These are phyloP conservation scores for Setaria italica DNA, from an alignment of 202 grass and related monocot genomes.

Conservation along the genomic window DNA sequence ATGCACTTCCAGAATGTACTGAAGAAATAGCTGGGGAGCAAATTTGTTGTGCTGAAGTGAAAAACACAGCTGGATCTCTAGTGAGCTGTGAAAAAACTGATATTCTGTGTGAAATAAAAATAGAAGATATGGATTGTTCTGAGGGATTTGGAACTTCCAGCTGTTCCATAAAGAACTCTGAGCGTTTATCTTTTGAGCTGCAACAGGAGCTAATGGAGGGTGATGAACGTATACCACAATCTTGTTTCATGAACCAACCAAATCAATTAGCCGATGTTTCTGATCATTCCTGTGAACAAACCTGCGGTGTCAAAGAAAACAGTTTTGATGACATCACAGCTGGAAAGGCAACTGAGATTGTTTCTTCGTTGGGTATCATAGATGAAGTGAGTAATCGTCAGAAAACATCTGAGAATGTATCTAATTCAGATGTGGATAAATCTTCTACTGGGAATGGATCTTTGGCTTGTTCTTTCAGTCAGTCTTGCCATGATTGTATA, in stretches of 20 bases:
- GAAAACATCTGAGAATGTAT: constrained; percentile 37
- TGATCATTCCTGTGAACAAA: constrained; percentile 37
- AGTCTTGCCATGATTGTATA: constrained; percentile 46
- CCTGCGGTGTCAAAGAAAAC: constrained; percentile 38
- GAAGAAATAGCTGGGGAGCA: constrained; percentile 40
- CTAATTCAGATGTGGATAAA: constrained; percentile 49
- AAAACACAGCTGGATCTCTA: constrained; percentile 31
- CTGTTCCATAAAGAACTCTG: constrained; percentile 14
- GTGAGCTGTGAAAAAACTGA: constrained; percentile 22
- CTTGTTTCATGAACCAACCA: constrained; percentile 33
- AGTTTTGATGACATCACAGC: constrained; percentile 31
- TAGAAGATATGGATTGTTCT: constrained; percentile 31
- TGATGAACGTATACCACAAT: constrained; percentile 18
- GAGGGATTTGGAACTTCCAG: constrained; percentile 43
- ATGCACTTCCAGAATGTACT: constrained; percentile 35
- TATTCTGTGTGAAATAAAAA: constrained; percentile 50
- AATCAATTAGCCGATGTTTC: constrained; percentile 44
- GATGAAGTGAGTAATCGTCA: constrained; percentile 50
- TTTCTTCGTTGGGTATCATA: constrained; percentile 48
- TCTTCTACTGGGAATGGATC: constrained; percentile 47
- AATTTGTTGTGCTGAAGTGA: constrained; percentile 34
- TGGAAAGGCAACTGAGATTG: constrained; percentile 26
- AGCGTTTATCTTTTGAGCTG: constrained; percentile 39
- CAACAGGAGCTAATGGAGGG: constrained; percentile 34
- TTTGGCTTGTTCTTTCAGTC: constrained; percentile 42